Conservation (phyloP, 306 rosid species). For the Gastrolobium bilobum region DNA sequence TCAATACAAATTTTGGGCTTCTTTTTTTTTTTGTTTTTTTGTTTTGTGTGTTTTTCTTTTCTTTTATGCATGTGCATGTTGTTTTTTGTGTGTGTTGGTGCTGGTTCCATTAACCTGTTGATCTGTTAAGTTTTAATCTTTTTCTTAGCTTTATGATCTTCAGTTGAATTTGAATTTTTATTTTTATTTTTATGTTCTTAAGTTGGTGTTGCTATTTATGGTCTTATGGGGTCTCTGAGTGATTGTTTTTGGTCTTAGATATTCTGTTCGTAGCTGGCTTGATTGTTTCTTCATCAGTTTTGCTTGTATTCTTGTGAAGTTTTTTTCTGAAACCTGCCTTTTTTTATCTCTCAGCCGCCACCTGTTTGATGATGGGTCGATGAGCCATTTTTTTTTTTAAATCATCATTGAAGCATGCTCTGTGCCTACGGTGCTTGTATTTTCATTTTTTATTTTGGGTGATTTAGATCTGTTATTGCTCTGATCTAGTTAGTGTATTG, state of each 20-base stretch:
- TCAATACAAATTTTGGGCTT: slow-evolving; percentile 22
- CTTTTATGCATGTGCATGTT: neutral
- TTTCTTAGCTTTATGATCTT: neutral
- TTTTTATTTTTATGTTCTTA: neutral
- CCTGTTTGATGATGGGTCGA: slow-evolving; percentile 38
- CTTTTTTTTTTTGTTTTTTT: neutral
- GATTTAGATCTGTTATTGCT: slow-evolving; percentile 44
- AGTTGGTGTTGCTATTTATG: neutral
- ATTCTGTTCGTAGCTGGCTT: slow-evolving; percentile 1
- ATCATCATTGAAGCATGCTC: slow-evolving; percentile 8
- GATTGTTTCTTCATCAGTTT: slow-evolving; percentile 32
- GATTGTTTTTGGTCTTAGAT: slow-evolving; percentile 41
- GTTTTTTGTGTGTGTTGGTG: neutral
- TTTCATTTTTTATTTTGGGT: slow-evolving; percentile 1
- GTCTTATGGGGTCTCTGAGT: neutral
- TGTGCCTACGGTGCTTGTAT: neutral
- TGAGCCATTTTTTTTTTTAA: neutral
- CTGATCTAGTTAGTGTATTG: slow-evolving; percentile 32
- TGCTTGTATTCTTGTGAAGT: neutral
- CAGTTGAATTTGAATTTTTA: too few relatives aligned
- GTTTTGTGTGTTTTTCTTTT: too few relatives aligned
- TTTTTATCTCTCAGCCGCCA: neutral
- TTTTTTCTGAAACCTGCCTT: neutral
- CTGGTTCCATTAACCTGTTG: slow-evolving; percentile 6
- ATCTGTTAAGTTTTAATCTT: slow-evolving; percentile 6